These are phyloP conservation scores for Penicillium frequentans DNA, from an alignment of 2,329 filamentous ascomycete genomes.

Conservation along the genomic window DNA sequence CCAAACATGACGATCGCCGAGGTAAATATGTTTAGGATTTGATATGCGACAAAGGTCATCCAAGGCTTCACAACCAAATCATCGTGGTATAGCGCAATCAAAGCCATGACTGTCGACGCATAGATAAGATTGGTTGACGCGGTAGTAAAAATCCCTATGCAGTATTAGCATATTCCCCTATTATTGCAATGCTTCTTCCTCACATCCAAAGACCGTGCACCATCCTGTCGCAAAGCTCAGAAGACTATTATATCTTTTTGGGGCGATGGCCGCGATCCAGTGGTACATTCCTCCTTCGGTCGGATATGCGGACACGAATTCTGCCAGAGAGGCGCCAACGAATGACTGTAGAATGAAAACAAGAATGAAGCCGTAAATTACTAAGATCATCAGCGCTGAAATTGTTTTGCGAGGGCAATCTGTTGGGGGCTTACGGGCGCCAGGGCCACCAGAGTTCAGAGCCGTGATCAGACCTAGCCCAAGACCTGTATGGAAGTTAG, in stretches of 20 bases:
- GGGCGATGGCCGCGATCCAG: conserved; percentile 52
- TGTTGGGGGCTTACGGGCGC: conserved; percentile 32
- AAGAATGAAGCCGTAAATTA: conserved; percentile 54
- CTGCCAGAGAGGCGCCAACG: conserved; percentile 47
- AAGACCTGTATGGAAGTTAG: conserved; percentile 24
- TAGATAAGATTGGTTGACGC: conserved; percentile 49
- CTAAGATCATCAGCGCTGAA: conserved; percentile 16
- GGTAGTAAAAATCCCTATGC: conserved; percentile 46
- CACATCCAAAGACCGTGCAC: conserved; percentile 44
- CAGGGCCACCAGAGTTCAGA: conserved; percentile 51
- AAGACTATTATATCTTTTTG: conserved; percentile 38
- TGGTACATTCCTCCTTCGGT: conserved; percentile 54
- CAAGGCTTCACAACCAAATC: conserved; percentile 45
- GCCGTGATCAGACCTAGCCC: conserved; percentile 48
- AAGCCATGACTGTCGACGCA: conserved; percentile 43
- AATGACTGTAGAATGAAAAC: conserved; percentile 50
- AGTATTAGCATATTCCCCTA: not conserved
- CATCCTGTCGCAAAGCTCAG: conserved; percentile 50
- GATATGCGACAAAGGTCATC: conserved; percentile 49
- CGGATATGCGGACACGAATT: conserved; percentile 52
- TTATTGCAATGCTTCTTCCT: not conserved
- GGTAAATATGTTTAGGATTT: conserved; percentile 44
- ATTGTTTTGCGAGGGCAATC: not conserved
- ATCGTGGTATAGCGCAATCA: conserved; percentile 45
- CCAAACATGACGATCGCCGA: conserved; percentile 50